Conservation (phyloP, 805 yeast genomes). For the Lipomyces starkeyi region DNA sequence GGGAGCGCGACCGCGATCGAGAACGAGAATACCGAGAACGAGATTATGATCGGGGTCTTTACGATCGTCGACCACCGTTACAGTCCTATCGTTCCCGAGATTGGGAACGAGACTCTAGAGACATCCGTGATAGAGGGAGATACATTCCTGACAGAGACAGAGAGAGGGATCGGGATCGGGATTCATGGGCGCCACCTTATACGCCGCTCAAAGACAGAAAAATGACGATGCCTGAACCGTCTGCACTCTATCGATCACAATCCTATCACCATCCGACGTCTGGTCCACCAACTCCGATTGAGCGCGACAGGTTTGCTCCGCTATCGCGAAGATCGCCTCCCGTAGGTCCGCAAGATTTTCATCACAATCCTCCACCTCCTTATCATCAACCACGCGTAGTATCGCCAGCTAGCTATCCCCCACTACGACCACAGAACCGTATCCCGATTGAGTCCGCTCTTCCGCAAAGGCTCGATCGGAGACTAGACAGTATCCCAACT, state of each 20-base stretch:
- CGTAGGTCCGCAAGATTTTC: not conserved
- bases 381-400: not conserved
- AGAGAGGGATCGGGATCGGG: slow-evolving; percentile 14
- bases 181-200: not conserved
- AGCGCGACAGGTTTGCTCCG: not conserved
- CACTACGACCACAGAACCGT: not conserved
- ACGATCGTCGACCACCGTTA: slow-evolving; percentile 19
- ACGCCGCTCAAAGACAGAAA: slow-evolving; percentile 5
- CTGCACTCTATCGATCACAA: not conserved
- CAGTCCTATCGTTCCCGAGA: slow-evolving; percentile 5
- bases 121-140: slow-evolving; percentile 8
- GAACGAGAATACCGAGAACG: slow-evolving; percentile 22
- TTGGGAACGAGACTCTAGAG: slow-evolving; percentile 20
- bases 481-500: not conserved
- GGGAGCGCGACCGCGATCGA: slow-evolving; percentile 26
- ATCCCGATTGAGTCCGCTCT: not conserved
- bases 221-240: not conserved
- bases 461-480: not conserved
- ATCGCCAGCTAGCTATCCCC: not conserved
- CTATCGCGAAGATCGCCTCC: not conserved
- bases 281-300: not conserved
- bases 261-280: slow-evolving; percentile 1
- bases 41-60: slow-evolving; percentile 15
- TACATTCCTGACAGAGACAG: slow-evolving; percentile 18
- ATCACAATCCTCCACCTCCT: not conserved